phyloP scores from a whole-genome alignment of 1,139 yeast genomes.

The Blastobotrys aristatus region DNA sequence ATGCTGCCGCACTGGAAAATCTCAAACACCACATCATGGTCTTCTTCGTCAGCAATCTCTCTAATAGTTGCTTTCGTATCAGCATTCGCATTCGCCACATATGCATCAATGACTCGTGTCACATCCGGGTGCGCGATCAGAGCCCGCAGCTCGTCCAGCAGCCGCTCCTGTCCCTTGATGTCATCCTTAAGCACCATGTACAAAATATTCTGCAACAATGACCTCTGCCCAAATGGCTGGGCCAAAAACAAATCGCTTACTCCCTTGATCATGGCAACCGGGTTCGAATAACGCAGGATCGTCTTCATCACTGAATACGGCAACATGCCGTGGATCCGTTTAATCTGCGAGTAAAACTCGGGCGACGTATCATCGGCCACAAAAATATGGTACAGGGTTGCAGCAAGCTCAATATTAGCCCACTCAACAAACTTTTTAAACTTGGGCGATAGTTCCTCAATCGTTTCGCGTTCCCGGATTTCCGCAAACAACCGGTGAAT shows the following conservation, averaged over 20 bases:
- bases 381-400: conserved; percentile 73
- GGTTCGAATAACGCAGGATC: conserved; percentile 75
- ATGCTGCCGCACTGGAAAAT: not conserved
- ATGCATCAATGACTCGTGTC: conserved; percentile 28
- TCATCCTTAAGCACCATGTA: conserved; percentile 76
- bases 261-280: conserved; percentile 73
- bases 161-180: conserved; percentile 56
- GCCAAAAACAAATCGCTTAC: conserved; percentile 74
- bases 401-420: conserved; percentile 76
- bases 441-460: conserved; percentile 63
- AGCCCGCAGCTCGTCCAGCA: conserved; percentile 45
- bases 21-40: conserved; percentile 1
- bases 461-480: conserved; percentile 48
- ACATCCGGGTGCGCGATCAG: conserved; percentile 34
- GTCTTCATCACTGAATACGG: conserved; percentile 76
- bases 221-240: conserved; percentile 65
- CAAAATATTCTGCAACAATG: conserved; percentile 67
- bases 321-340: conserved; percentile 63
- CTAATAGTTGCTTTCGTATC: conserved; percentile 23
- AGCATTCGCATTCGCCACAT: conserved; percentile 23
- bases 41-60: conserved; percentile 11
- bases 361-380: conserved; percentile 75
- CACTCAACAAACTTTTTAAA: conserved; percentile 69
- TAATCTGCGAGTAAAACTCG: conserved; percentile 64
- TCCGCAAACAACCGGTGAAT: conserved; percentile 55